Percentiles rank a stretch among this genome's conserved stretches.
Evolutionary conservation across 768 basidiomycete genomes (phyloP).

Genomic region (Chalciporus piperatus): DNA sequence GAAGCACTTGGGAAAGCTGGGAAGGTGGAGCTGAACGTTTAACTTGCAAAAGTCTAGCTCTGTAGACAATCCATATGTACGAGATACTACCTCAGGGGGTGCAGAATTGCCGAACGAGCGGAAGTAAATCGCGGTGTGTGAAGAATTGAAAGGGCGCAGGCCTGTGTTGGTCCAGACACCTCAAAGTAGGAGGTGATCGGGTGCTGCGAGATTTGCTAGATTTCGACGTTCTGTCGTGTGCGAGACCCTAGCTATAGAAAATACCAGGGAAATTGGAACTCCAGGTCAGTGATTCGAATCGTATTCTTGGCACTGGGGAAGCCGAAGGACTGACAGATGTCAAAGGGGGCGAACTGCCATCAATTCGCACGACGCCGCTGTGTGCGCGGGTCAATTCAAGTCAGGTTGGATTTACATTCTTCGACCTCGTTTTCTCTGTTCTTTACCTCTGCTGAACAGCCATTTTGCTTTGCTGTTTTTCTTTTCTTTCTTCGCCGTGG

Average conservation of each 20-base stretch:
- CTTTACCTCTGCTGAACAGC: constrained; percentile 7
- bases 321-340: constrained; percentile 4
- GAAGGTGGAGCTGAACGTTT: constrained; percentile 69
- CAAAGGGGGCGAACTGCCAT: constrained; percentile 18
- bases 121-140: constrained; percentile 16
- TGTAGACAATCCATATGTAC: too few relatives aligned
- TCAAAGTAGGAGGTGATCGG: background rate
- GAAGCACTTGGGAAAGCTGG: constrained; percentile 48
- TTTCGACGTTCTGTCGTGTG: background rate
- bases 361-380: constrained; percentile 31
- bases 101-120: too few relatives aligned
- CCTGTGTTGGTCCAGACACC: background rate
- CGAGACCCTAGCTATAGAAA: background rate
- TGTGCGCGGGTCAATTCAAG: constrained; percentile 1
- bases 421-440: constrained; percentile 14
- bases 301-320: background rate
- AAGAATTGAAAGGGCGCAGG: constrained; percentile 20
- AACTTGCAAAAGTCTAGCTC: constrained; percentile 1
- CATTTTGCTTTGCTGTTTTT: background rate
- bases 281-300: constrained; percentile 8
- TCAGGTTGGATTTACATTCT: constrained; percentile 17
- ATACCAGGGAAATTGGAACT: background rate
- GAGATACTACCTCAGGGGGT: too few relatives aligned
- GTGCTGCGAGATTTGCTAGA: background rate
- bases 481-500: constrained; percentile 8